Base-by-base conservation (phyloP, 345 rosid species). In the Aegle marmelos region DNA sequence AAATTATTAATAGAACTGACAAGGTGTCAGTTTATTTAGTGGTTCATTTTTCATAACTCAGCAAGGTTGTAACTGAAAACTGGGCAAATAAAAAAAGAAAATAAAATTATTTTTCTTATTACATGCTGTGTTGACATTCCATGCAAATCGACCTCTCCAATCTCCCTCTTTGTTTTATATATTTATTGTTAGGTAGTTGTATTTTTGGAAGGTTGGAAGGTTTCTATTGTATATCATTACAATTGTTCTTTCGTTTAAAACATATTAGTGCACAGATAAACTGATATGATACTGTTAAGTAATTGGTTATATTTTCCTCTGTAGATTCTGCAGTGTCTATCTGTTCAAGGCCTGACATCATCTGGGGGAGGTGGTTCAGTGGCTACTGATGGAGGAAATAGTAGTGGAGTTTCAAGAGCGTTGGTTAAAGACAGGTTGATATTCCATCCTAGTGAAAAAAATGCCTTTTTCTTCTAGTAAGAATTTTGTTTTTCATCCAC, bases 371-470 rank as follows among this genome's bases (percentile, higher is more conserved):
- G 98, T 72, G 88, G 92, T 86, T 25, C 84, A 70, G 87, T 84
- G 30, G 88, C 91, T 73, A 87, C 86, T 78, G 94, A 90, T 67
- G 87, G 90, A 63, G 91, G 99, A 85, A 91, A 84, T 78, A 92
- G 97, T 82, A 96, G 99, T 69, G 93, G 98, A 70, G 99, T 89
- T 80, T 96, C 99, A 56, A 90, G 93, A 87, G 93, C 89, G 64
- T 78, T 94, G 86, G 76, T 96, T 48, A 96, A 94, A 87, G 99
- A 96, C 73, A 92, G 99, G 98, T 92, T 58, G 68, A 34, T 45
- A 45, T 76, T 4, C 33, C 48, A 14, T 75, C 22, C 70, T 79
- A 45, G 19, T 34, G 8, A 50, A 28, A 63, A 24, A 22, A n/a
- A 27, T 17, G 2, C 4, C 21, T 68, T 45, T 68, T 30, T 48